Conservation (phyloP, 345 rosid species). For the Microthlaspi erraticum region DNA sequence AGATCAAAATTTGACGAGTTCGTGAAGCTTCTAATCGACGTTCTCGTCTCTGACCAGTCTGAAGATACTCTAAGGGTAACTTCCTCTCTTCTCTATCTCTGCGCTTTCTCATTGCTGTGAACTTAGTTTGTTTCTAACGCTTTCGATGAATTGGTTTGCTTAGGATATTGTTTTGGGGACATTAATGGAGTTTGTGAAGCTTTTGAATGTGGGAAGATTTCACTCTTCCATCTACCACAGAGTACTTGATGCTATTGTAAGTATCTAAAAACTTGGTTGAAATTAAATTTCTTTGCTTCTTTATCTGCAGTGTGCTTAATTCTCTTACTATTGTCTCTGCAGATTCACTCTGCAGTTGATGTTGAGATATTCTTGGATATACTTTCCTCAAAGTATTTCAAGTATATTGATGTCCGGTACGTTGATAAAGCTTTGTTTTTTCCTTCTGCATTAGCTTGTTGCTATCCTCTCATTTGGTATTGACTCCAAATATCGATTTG, state of each 20-base stretch:
- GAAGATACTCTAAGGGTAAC: conserved; percentile 66
- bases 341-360: conserved; percentile 60
- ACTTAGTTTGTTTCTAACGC: conserved; percentile 12
- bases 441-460: conserved; percentile 2
- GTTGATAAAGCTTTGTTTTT: conserved; percentile 25
- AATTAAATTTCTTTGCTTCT: background rate
- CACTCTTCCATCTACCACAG: conserved; percentile 73
- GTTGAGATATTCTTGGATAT: conserved; percentile 54
- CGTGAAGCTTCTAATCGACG: conserved; percentile 54
- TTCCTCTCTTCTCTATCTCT: background rate
- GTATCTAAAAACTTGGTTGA: conserved; percentile 27
- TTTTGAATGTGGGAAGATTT: conserved; percentile 69
- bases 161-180: conserved; percentile 86
- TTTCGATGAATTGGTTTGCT: conserved; percentile 1
- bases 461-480: conserved; percentile 15
- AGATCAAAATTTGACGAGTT: conserved; percentile 82
- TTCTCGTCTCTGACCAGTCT: conserved; percentile 53
- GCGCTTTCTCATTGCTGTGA: background rate
- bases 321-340: conserved; percentile 23
- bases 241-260: conserved; percentile 69
- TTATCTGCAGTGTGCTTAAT: background rate
- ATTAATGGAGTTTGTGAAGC: conserved; percentile 80
- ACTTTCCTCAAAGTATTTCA: conserved; percentile 73
- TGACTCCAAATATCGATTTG: background rate
- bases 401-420: conserved; percentile 78